Percentiles rank a stretch among this genome's conserved stretches.
Evolutionary conservation across 352 stramenopile genomes (phyloP).

Genomic region (Pythium myriotylum): DNA sequence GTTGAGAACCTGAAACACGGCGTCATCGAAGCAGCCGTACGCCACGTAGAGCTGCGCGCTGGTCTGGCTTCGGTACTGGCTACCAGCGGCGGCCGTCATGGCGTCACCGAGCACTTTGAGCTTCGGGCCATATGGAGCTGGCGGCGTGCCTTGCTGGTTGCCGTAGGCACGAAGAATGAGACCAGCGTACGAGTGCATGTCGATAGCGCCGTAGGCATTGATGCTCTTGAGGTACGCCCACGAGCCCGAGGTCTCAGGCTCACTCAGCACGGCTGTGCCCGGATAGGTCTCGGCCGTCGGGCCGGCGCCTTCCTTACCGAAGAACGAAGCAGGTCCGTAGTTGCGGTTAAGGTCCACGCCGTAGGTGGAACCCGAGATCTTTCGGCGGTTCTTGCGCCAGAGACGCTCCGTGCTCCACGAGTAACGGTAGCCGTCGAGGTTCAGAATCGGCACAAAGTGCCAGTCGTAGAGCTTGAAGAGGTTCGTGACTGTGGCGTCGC

Average conservation of each 20-base stretch:
- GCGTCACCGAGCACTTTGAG: constrained; percentile 19
- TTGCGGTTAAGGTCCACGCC: constrained; percentile 39
- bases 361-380: constrained; percentile 2
- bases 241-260: constrained; percentile 27
- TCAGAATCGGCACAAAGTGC: constrained; percentile 10
- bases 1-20: constrained; percentile 1
- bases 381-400: constrained; percentile 32
- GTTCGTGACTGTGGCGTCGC: constrained; percentile 15
- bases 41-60: constrained; percentile 22
- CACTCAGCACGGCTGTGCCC: constrained; percentile 22
- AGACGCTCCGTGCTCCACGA: constrained; percentile 13
- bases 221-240: constrained; percentile 24
- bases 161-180: constrained; percentile 26
- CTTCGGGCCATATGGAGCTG: constrained; percentile 21
- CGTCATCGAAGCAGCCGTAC: constrained; percentile 26
- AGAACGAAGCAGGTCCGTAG: constrained; percentile 21
- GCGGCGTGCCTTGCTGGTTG: constrained; percentile 6
- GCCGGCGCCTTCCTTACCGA: constrained; percentile 15
- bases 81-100: constrained; percentile 9
- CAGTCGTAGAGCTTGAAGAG: constrained; percentile 27
- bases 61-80: constrained; percentile 3
- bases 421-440: constrained; percentile 30
- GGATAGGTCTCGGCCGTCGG: constrained; percentile 22
- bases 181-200: constrained; percentile 29
- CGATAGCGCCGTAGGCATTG: constrained; percentile 7